Evolutionary conservation across 305 asterid species (phyloP), one percentile per base, ranked within the genome.

Genomic region (Andrographis paniculata): DNA sequence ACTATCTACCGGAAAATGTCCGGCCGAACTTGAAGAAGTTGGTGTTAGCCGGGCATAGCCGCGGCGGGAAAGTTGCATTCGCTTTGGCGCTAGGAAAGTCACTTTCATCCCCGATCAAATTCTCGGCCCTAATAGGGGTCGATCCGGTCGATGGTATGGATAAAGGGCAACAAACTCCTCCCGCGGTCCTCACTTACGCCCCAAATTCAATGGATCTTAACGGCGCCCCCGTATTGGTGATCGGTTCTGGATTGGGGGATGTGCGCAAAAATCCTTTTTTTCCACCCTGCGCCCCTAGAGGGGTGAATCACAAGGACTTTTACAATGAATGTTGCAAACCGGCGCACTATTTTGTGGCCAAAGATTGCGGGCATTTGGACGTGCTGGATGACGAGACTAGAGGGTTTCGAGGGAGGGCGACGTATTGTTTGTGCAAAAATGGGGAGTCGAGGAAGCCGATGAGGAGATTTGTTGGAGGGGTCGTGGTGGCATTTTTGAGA

Each of bases 61-160:
- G 95, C 0, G 97, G 95, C 11, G 97, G 91, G 14, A 89, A 89
- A 66, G 95, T 72, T 1, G 93, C 93, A 0, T 89, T 89, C 30
- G 91, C 78, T 12, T 47, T 80, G 9, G 81, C 91, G 18, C 72
- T 79, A 16, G 36, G 35, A 3, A 73, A 67, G 33, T 20, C 70
- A 27, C 46, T 52, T 21, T 11, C 50, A 1, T 57, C 71, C 14
- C 1, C 68, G 12, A 50, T 69, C 11, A 79, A 73, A 39, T 65
- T 82, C 39, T 82, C 87, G 10, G 97, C 86, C 50, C 33, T 89
- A 15, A 76, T 89, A 51, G 95, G 97, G 15, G 67, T 89, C 17
- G 95, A 82, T 51, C 97, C 95, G 0, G 95, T 85, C 5, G 97
- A 82, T 43, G 95, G 97, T 16, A 79, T 61, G 77, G 95, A 62